Base-by-base conservation (phyloP, 345 rosid species). In the Kernera saxatilis region DNA sequence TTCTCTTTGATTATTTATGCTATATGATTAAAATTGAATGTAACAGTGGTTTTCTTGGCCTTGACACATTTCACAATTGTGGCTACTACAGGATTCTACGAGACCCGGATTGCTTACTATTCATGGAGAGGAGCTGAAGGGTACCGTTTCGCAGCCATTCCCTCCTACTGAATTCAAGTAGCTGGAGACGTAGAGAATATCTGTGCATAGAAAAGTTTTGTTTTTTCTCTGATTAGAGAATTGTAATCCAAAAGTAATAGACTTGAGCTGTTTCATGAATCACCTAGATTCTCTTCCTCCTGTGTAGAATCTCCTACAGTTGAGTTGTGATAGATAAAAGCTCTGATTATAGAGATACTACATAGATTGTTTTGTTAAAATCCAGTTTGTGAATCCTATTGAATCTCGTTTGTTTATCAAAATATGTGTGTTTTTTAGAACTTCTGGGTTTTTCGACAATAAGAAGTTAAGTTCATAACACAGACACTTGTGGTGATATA, bases 101-200 rank as follows among this genome's bases (percentile, higher is more conserved):
- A 93, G 81, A 90, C 89, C 8, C 85, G 96, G 36, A 80, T 90
- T 26, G 98, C 98, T 36, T 93, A 93, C 78, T 93, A 93, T 51
- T 82, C 93, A 22, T 93, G 95, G 95, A 87, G 92, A 80, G 98
- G 97, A 17, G 89, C 82, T 5, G 79, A 80, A 52, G 98, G 97
- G 29, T 87, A 86, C 73, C 92, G 87, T 50, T 93, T 88, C 55
- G 76, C 92, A 37, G 80, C 96, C 25, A 93, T 93, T 72, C 98
- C 98, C 5, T 81, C 81, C 50, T 93, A 90, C 76, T 93, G 65
- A 79, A 39, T 4, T n/a, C 56, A 25, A 35, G 64, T 67, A 61
- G 32, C 39, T 17, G 54, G 52, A 48, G 27, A 57, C 18, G 27
- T 67, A 23, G 59, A 33, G 54, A 67, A 3, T 35, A 35, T 54